Conservation (phyloP, 2,329 filamentous ascomycete species). For the Cercospora zeae-maydis region DNA sequence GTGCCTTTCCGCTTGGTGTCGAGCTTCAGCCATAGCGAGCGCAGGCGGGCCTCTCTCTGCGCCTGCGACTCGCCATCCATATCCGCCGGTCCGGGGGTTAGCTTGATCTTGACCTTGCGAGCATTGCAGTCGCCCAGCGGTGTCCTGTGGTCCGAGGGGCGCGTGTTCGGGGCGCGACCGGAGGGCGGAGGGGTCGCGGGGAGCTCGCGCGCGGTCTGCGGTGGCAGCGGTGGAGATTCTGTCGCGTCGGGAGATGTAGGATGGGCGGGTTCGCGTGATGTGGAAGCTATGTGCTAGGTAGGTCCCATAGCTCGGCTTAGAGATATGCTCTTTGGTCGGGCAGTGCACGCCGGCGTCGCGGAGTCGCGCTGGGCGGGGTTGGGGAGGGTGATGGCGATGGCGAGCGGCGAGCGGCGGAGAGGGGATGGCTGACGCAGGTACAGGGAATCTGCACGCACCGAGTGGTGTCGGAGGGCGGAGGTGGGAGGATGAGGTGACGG, state of each 20-base stretch:
- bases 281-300: conserved; percentile 1
- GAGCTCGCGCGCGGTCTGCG: neutral
- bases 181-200: neutral
- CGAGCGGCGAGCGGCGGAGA: no score
- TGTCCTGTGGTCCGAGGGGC: neutral
- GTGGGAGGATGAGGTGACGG: neutral
- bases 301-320: neutral
- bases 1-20: conserved; percentile 73
- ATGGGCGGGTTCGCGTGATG: conserved; percentile 1
- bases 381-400: neutral
- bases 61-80: conserved; percentile 74
- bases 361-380: neutral
- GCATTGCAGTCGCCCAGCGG: conserved; percentile 6
- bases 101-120: conserved; percentile 9
- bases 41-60: conserved; percentile 75
- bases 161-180: neutral
- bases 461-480: neutral
- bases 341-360: neutral
- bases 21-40: conserved; percentile 78
- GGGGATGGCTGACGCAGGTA: neutral
- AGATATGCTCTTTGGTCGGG: neutral
- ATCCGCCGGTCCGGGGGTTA: conserved; percentile 29
- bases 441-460: neutral
- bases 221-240: neutral
- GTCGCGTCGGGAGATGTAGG: neutral